A percentile compares a stretch with the other conserved stretches of the same genome.
Conservation (phyloP, 768 basidiomycete genomes). For the Boletus rubescentipes region DNA sequence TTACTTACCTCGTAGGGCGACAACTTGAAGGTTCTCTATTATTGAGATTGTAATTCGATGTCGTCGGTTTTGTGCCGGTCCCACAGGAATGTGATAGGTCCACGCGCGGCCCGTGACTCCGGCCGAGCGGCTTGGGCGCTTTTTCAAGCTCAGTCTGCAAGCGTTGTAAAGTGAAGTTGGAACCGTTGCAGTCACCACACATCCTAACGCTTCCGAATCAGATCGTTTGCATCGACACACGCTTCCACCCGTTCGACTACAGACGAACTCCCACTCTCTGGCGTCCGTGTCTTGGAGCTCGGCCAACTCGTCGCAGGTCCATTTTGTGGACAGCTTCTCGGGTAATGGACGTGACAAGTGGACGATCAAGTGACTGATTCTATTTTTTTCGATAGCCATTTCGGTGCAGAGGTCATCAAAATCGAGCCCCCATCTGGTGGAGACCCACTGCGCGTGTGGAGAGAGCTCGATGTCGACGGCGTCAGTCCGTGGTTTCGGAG, state of each 20-base stretch:
- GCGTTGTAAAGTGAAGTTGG: slow-evolving; percentile 4
- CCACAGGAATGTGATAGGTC: background rate
- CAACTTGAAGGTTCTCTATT: no score
- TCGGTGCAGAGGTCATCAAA: slow-evolving; percentile 73
- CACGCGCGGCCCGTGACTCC: background rate
- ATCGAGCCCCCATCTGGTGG: slow-evolving; percentile 62
- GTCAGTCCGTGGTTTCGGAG: slow-evolving; percentile 76
- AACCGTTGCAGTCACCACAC: background rate
- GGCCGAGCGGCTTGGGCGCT: background rate
- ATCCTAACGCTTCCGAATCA: background rate
- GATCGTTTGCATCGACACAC: slow-evolving; percentile 15
- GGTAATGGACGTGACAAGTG: slow-evolving; percentile 38
- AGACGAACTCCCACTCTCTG: slow-evolving; percentile 54
- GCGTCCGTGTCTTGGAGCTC: slow-evolving; percentile 64
- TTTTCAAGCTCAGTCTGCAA: background rate
- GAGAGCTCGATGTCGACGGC: slow-evolving; percentile 69
- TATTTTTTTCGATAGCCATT: slow-evolving; percentile 46
- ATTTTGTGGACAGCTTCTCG: slow-evolving; percentile 69
- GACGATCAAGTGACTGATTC: background rate
- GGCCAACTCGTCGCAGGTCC: slow-evolving; percentile 74
- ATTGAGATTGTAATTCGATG: background rate
- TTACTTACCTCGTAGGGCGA: background rate
- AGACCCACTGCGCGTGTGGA: slow-evolving; percentile 69
- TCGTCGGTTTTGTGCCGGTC: background rate
- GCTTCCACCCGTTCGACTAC: slow-evolving; percentile 1